Conservation (phyloP, 495 filamentous ascomycete genomes). For the Neurospora cerealis region DNA sequence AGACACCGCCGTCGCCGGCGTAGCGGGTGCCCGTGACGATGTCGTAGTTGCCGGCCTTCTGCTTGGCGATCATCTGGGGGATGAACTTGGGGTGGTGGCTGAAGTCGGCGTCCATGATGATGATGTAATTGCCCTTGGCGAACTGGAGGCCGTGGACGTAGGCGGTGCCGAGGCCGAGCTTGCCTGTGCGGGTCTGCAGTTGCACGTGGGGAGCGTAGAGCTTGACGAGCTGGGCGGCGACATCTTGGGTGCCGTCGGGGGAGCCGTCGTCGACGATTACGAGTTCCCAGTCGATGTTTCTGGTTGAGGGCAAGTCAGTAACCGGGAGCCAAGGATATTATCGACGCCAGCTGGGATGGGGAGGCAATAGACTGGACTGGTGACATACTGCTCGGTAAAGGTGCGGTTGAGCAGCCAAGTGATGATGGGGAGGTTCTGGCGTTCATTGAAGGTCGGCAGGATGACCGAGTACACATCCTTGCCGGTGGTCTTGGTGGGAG, state of each 20-base stretch:
- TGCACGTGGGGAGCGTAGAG: constrained; percentile 70
- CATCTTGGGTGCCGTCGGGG: constrained; percentile 84
- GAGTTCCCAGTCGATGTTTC: constrained; percentile 94
- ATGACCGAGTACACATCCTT: constrained; percentile 90
- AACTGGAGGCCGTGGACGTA: constrained; percentile 92
- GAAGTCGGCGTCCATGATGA: constrained; percentile 99
- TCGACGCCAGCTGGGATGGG: not conserved
- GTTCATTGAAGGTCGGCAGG: constrained; percentile 97
- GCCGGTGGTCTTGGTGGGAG: constrained; percentile 23
- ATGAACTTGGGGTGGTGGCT: constrained; percentile 97
- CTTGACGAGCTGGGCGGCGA: constrained; percentile 81
- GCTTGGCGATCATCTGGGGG: constrained; percentile 70
- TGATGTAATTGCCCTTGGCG: constrained; percentile 81
- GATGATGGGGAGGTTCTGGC: constrained; percentile 91
- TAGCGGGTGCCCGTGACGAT: constrained; percentile 97
- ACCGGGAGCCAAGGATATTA: not conserved
- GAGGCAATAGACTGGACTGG: not conserved
- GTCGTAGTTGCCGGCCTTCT: constrained; percentile 65
- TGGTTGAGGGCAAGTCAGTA: constrained; percentile 20
- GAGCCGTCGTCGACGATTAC: constrained; percentile 97
- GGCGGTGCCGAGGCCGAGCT: constrained; percentile 92
- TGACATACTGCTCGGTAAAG: constrained; percentile 68
- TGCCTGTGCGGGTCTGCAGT: constrained; percentile 79
- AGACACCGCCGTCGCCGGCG: constrained; percentile 82
- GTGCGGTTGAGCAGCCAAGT: constrained; percentile 84